Percentiles rank a stretch among this genome's conserved stretches.
Conservation (phyloP, 768 basidiomycete genomes). For the Lactarius sp. region DNA sequence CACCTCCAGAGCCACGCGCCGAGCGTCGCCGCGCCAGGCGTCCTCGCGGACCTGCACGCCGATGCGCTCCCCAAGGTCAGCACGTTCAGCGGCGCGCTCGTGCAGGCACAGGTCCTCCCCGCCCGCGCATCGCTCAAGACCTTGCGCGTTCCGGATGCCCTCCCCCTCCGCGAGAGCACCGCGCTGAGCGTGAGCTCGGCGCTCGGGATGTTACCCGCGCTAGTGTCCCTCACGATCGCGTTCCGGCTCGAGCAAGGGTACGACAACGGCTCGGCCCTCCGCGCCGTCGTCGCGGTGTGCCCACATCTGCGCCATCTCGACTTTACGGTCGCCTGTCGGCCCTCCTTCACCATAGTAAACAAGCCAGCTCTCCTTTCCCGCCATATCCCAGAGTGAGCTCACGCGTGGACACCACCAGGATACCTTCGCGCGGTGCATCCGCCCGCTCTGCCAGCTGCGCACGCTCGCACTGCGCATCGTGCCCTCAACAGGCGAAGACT, state of each 20-base stretch:
- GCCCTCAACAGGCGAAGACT: constrained; percentile 58
- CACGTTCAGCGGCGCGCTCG: constrained; percentile 61
- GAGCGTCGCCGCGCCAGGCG: constrained; percentile 19
- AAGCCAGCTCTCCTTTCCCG: not conserved
- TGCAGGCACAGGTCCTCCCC: constrained; percentile 60
- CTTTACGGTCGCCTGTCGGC: constrained; percentile 60
- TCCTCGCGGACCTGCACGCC: constrained; percentile 27
- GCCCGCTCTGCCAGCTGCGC: constrained; percentile 57
- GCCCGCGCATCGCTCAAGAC: constrained; percentile 40
- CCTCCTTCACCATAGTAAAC: constrained; percentile 68
- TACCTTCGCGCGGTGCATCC: constrained; percentile 56
- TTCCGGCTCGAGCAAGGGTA: constrained; percentile 67
- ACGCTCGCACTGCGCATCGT: constrained; percentile 61
- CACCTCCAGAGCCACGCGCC: constrained; percentile 40
- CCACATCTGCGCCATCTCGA: constrained; percentile 60
- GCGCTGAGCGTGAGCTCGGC: constrained; percentile 55
- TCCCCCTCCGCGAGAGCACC: constrained; percentile 63
- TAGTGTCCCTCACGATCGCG: constrained; percentile 56
- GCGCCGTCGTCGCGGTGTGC: constrained; percentile 61
- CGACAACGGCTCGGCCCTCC: constrained; percentile 65
- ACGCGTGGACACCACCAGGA: constrained; percentile 37
- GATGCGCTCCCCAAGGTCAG: constrained; percentile 30
- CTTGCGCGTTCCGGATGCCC: constrained; percentile 59
- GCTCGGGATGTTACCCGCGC: constrained; percentile 50
- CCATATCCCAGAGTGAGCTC: not conserved